Evolutionary conservation across 495 filamentous ascomycete genomes (phyloP).

Genomic region (Jackrogersella multiformis): DNA sequence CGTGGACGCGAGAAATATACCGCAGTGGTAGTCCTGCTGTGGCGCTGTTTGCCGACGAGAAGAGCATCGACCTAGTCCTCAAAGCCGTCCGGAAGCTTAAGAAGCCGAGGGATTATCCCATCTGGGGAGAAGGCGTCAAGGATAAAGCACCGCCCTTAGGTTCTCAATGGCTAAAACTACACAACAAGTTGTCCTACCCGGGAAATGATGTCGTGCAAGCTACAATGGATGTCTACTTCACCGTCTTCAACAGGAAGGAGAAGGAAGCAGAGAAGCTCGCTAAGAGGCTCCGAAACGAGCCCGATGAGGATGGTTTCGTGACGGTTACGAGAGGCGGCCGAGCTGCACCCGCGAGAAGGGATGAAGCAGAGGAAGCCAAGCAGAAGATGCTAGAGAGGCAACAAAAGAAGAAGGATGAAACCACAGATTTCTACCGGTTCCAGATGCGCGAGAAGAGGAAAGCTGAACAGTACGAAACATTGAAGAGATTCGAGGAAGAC

Average conservation of each 20-base stretch:
- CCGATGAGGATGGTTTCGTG: constrained; percentile 95
- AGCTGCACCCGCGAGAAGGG: constrained; percentile 74
- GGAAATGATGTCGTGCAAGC: constrained; percentile 67
- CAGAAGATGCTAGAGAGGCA: constrained; percentile 78
- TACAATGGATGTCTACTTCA: constrained; percentile 84
- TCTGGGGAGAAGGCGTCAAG: constrained; percentile 72
- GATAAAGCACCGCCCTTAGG: constrained; percentile 67
- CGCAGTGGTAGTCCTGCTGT: constrained; percentile 79
- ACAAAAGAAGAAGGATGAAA: constrained; percentile 68
- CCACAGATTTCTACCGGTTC: constrained; percentile 91
- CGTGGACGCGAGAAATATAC: constrained; percentile 79
- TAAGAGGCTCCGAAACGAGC: constrained; percentile 71
- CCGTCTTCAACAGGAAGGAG: constrained; percentile 71
- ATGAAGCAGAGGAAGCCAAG: constrained; percentile 76
- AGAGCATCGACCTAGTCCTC: constrained; percentile 74
- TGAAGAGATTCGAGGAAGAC: constrained; percentile 73
- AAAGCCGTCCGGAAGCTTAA: constrained; percentile 73
- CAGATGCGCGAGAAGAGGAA: constrained; percentile 91
- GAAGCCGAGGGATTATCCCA: constrained; percentile 63
- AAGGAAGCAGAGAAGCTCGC: constrained; percentile 70
- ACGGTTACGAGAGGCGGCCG: constrained; percentile 85
- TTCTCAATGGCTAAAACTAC: constrained; percentile 66
- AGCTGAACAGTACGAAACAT: constrained; percentile 74
- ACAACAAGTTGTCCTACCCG: constrained; percentile 77
- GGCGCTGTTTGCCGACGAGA: constrained; percentile 82